Conservation (phyloP, 768 basidiomycete species). For the Suillus subaureus region DNA sequence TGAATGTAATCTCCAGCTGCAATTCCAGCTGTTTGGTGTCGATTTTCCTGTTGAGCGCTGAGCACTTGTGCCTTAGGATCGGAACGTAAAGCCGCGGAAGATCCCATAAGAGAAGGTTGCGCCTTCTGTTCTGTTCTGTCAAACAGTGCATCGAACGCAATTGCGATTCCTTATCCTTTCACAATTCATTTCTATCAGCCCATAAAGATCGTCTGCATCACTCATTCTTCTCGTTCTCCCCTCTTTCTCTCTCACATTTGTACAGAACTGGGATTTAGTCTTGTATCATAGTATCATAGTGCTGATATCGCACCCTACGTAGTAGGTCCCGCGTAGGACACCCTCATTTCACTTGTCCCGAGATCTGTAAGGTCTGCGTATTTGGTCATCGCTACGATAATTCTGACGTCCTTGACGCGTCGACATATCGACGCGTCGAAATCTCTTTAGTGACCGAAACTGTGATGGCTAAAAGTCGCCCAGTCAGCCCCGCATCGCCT, state of each 20-base stretch:
- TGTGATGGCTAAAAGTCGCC: not conserved
- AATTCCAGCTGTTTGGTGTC: not conserved
- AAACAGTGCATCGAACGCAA: not conserved
- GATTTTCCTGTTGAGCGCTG: not conserved
- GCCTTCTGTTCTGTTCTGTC: not conserved
- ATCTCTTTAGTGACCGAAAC: not conserved
- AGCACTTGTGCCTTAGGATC: no score
- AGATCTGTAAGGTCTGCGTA: not conserved
- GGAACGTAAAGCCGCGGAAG: not conserved
- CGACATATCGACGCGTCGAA: constrained; percentile 2
- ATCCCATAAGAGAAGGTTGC: constrained; percentile 5
- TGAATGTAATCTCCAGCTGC: not conserved
- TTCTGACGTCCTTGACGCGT: constrained; percentile 1
- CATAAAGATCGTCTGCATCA: not conserved
- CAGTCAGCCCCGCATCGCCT: not conserved
- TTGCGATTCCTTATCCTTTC: constrained; percentile 5
- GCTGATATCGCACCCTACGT: not conserved
- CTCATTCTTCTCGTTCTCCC: not conserved
- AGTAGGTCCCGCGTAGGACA: not conserved
- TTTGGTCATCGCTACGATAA: not conserved
- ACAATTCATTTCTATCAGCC: not conserved
- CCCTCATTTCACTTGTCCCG: constrained; percentile 1
- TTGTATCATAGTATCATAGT: constrained; percentile 3
- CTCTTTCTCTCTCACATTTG: not conserved
- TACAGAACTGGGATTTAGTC: not conserved